Percentiles rank a stretch among this genome's conserved stretches.
Conservation (phyloP, 2,329 filamentous ascomycete genomes). For the Elsinoe fawcettii region DNA sequence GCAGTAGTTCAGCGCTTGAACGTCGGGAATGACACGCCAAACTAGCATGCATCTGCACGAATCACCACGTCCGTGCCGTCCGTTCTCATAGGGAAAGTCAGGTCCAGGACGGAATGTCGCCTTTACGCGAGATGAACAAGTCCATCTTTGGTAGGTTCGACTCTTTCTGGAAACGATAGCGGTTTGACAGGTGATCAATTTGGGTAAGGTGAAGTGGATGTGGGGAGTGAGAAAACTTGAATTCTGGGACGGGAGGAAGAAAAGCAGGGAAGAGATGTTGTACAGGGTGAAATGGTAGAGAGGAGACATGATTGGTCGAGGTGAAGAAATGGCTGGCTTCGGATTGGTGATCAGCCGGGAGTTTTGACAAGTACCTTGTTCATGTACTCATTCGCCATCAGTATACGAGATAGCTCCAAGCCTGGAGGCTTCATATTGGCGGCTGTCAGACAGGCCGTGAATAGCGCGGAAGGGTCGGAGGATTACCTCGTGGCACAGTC, state of each 20-base stretch:
- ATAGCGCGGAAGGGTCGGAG: not conserved
- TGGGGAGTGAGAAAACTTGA: not conserved
- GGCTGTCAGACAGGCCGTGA: not conserved
- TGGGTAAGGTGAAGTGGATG: slow-evolving; percentile 1
- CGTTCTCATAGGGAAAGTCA: not conserved
- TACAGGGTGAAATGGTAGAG: not conserved
- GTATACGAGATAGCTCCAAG: not conserved
- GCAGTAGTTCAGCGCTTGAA: not conserved
- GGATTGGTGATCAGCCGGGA: not conserved
- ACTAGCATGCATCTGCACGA: not conserved
- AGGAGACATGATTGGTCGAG: not conserved
- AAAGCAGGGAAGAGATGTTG: slow-evolving; percentile 6
- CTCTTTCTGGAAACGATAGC: slow-evolving; percentile 8
- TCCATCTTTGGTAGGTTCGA: not conserved
- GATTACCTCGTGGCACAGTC: not conserved
- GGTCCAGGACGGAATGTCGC: not conserved
- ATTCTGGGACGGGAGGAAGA: not conserved
- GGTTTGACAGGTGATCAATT: slow-evolving; percentile 3
- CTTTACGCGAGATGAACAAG: not conserved
- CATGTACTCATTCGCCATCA: not conserved
- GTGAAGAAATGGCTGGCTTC: not conserved
- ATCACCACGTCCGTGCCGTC: not conserved
- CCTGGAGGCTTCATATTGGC: not conserved
- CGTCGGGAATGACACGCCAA: not conserved
- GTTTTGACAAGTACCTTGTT: not conserved